Percentiles rank a stretch among this genome's conserved stretches.
These are phyloP conservation scores for Penicillium cosmopolitanum DNA, from an alignment of 495 filamentous ascomycete genomes.

Conservation along the genomic window DNA sequence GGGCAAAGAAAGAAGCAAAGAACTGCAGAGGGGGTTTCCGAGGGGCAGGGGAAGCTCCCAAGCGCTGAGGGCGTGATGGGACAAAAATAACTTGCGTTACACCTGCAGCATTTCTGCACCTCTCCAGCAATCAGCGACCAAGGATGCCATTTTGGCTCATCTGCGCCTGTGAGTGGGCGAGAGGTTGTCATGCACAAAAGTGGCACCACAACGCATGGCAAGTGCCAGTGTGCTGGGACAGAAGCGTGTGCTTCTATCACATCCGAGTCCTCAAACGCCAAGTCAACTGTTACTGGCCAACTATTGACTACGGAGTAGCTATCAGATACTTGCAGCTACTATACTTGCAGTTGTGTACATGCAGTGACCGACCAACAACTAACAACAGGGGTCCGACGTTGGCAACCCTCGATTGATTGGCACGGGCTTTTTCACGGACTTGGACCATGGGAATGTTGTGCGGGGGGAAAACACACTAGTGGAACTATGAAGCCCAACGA, in stretches of 20 bases:
- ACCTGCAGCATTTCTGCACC: slow-evolving; percentile 35
- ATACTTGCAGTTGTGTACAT: no score
- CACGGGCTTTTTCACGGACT: not conserved
- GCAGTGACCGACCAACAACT: no score
- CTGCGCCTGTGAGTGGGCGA: slow-evolving; percentile 16
- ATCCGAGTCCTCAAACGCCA: not conserved
- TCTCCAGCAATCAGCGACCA: slow-evolving; percentile 25
- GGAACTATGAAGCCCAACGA: not conserved
- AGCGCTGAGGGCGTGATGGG: slow-evolving; percentile 29
- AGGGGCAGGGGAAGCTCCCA: slow-evolving; percentile 19
- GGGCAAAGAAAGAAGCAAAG: slow-evolving; percentile 14
- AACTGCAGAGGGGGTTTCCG: slow-evolving; percentile 21
- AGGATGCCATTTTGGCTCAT: slow-evolving; percentile 1
- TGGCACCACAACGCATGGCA: slow-evolving; percentile 1
- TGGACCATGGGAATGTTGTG: not conserved
- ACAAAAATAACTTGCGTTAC: slow-evolving; percentile 35
- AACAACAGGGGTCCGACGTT: no score
- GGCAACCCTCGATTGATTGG: no score
- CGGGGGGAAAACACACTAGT: slow-evolving; percentile 1
- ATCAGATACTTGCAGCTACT: no score
- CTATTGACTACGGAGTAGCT: no score
- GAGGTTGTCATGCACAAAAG: slow-evolving; percentile 7
- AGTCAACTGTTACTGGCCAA: no score
- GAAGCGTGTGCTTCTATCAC: not conserved
- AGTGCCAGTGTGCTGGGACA: slow-evolving; percentile 4